Percentiles rank a stretch among this genome's conserved stretches.
These are phyloP conservation scores for Rhizopus sp. DNA, from an alignment of 371 early-diverging fungal genomes.

Conservation along the genomic window DNA sequence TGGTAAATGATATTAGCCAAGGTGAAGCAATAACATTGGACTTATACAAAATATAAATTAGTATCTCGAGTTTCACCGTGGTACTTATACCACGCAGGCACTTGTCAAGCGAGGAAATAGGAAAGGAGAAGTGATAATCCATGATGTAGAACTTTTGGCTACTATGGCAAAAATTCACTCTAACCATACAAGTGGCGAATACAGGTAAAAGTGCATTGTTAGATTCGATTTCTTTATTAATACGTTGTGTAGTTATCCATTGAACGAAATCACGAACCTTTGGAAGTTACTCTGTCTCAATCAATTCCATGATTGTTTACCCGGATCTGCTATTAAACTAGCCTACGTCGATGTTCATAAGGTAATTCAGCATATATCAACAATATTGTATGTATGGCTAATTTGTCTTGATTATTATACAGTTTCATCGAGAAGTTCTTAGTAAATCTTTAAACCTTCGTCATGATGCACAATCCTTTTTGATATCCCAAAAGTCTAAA, in stretches of 20 bases:
- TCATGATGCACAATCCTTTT: conserved; percentile 34
- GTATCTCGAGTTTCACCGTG: conserved; percentile 92
- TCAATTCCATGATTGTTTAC: conserved; percentile 96
- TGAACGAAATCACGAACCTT: conserved; percentile 68
- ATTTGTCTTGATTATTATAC: neutral
- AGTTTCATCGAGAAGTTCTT: conserved; percentile 49
- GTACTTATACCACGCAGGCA: conserved; percentile 95
- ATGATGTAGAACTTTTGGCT: conserved; percentile 81
- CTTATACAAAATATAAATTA: conserved; percentile 6
- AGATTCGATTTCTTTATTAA: neutral
- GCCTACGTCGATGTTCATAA: conserved; percentile 85
- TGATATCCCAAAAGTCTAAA: conserved; percentile 12
- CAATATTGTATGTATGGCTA: neutral
- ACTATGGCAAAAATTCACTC: conserved; percentile 38
- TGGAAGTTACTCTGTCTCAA: conserved; percentile 95
- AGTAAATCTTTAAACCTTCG: conserved; percentile 33
- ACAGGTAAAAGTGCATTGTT: conserved; percentile 9
- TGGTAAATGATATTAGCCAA: conserved; percentile 48
- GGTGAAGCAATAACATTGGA: neutral
- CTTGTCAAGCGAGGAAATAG: conserved; percentile 85
- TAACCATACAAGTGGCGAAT: conserved; percentile 8
- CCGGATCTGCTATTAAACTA: conserved; percentile 89
- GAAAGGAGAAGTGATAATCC: conserved; percentile 79
- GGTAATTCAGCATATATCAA: conserved; percentile 27
- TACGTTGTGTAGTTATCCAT: conserved; percentile 61